Evolutionary conservation across 2,329 filamentous ascomycete genomes (phyloP), one percentile per base, ranked within the genome.

Genomic region (Microsporum audouinii): DNA sequence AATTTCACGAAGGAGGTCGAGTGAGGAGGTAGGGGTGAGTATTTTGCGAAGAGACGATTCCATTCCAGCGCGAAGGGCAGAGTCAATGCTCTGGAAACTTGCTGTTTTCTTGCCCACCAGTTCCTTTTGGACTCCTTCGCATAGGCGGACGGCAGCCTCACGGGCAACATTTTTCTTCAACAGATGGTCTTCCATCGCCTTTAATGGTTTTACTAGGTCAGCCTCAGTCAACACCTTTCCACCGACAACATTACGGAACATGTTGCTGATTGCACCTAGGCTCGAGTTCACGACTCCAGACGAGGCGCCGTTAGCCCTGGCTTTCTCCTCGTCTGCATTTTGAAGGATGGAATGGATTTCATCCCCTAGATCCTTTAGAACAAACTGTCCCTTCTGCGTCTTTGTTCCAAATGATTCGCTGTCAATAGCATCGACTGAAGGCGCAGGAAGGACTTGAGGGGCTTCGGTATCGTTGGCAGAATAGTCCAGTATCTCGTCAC

Each of bases 91-190:
- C 73, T 96, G 92, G 72, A 97, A 99, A 71, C 80, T 95, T 49
- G 84, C 89, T 0, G 94, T 99, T 78, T 92, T 96, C 67, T 91
- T 86, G 33, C 94, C 91, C 17, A 96, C 76, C 31, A 99, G 80
- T 71, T 96, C 91, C 68, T 88, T 86, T 73, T 96, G 88, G 5
- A 99, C 92, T 58, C 90, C 90, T 64, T 95, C 87, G 72, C 92
- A 96, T 47, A 99, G 79, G 59, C 94, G 88, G 36, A 96, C 82
- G 1, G 92, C 94, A 14, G 94, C 94, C 78, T 97, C 94, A 59
- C 89, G 88, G 0, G 94, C 94, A 33, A 99, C 91, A 69, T 99
- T 99, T 79, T 99, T 99, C 76, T 88, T 86, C 63, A 99, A 77
- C 5, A 99, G 79, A 72, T 97, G 92, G 61, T 96, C 90, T 71